Conservation (phyloP, 2,329 filamentous ascomycete species). For the Stemphylium vesicarium region DNA sequence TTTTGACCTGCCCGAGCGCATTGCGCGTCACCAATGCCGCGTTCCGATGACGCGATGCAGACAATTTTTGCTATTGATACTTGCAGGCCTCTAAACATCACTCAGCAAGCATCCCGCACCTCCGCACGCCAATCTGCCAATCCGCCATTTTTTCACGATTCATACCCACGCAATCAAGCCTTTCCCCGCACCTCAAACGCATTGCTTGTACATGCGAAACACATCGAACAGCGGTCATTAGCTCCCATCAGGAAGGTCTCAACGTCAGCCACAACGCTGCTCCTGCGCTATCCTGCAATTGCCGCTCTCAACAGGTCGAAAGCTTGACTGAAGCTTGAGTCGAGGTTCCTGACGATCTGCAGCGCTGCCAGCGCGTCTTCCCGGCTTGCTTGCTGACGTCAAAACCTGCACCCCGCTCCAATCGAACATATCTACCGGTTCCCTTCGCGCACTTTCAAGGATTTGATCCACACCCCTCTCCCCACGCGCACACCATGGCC, state of each 20-base stretch:
- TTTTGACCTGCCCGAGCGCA: conserved; percentile 18
- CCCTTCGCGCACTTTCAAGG: conserved; percentile 5
- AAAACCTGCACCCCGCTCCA: conserved; percentile 12
- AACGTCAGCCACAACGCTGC: not conserved
- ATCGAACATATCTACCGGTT: conserved; percentile 13
- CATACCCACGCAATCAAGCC: not conserved
- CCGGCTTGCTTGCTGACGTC: not conserved
- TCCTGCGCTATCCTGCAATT: conserved; percentile 36
- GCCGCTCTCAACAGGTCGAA: conserved; percentile 23
- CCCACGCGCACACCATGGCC: conserved; percentile 22
- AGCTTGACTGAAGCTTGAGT: conserved; percentile 37
- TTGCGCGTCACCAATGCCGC: conserved; percentile 18
- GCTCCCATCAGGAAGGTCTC: conserved; percentile 15
- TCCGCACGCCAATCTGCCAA: conserved; percentile 20
- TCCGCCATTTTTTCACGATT: conserved; percentile 19
- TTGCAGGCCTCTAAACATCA: conserved; percentile 11
- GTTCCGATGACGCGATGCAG: conserved; percentile 54
- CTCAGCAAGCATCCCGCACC: conserved; percentile 9
- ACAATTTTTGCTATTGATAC: conserved; percentile 23
- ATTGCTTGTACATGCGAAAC: conserved; percentile 1
- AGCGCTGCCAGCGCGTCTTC: not conserved
- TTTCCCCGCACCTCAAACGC: conserved; percentile 11
- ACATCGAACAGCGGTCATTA: not conserved
- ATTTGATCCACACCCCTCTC: conserved; percentile 12
- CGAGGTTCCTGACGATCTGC: conserved; percentile 25